Conservation (phyloP, 2,329 filamentous ascomycete genomes). For the Talaromyces sp. region DNA sequence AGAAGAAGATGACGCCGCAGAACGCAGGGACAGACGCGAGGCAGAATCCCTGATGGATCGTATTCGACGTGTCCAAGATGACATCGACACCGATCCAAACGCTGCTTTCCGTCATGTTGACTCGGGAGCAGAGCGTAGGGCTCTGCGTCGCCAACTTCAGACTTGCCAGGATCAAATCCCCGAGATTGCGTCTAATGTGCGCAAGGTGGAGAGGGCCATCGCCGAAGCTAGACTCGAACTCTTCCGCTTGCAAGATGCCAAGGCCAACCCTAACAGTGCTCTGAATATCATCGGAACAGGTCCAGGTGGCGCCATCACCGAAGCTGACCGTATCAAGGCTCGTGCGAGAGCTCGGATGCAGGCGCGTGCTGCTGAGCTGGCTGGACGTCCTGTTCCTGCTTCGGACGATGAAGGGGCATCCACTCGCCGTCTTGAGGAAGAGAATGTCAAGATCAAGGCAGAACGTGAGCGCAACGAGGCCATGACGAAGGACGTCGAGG, state of each 20-base stretch:
- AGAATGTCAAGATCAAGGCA: conserved; percentile 71
- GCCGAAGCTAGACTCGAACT: conserved; percentile 86
- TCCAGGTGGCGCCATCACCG: conserved; percentile 82
- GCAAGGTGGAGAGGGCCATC: conserved; percentile 85
- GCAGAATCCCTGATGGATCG: conserved; percentile 91
- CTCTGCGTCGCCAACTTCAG: conserved; percentile 84
- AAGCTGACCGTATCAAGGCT: conserved; percentile 90
- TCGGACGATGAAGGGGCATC: conserved; percentile 69
- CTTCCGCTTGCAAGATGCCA: conserved; percentile 89
- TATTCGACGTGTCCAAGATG: conserved; percentile 85
- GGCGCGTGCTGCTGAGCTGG: conserved; percentile 85
- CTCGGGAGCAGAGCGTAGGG: conserved; percentile 79
- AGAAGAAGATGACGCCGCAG: conserved; percentile 88
- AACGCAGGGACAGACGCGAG: conserved; percentile 83
- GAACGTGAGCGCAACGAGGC: conserved; percentile 92
- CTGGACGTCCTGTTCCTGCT: conserved; percentile 72
- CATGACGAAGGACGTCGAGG: conserved; percentile 95
- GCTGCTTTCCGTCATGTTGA: conserved; percentile 64
- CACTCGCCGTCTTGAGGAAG: conserved; percentile 80
- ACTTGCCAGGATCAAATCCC: conserved; percentile 83
- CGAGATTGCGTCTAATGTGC: conserved; percentile 84
- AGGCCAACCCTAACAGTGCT: conserved; percentile 77
- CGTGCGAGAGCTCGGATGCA: conserved; percentile 98
- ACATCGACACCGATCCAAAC: conserved; percentile 88
- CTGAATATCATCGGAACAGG: conserved; percentile 84